Evolutionary conservation across 2,329 filamentous ascomycete genomes (phyloP).

Genomic region (Massarina eburnea): DNA sequence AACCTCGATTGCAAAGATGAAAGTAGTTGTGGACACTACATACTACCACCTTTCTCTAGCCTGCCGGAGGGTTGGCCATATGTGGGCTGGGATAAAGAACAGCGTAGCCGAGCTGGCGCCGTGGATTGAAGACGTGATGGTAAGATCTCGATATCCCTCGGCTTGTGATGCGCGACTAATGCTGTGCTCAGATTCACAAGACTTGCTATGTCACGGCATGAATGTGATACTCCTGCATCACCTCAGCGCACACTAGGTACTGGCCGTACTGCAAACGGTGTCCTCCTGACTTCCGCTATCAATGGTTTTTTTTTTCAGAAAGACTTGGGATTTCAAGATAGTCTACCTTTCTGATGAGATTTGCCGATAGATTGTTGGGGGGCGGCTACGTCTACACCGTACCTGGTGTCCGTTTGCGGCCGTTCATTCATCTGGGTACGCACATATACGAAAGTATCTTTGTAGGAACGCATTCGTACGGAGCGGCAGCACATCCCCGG

Average conservation of each 20-base stretch:
- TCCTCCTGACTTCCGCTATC: neutral
- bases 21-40: conserved; percentile 60
- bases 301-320: no score
- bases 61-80: conserved; percentile 65
- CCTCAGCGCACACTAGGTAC: neutral
- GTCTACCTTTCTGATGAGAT: no score
- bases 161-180: neutral
- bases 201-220: neutral
- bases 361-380: no score
- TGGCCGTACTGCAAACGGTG: neutral
- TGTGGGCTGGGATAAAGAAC: conserved; percentile 54
- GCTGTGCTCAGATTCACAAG: no score
- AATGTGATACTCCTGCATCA: neutral
- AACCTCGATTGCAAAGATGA: conserved; percentile 45
- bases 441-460: no score
- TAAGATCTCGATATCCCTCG: neutral
- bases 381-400: no score
- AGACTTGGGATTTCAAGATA: no score
- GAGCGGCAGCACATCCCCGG: no score
- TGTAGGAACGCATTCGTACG: no score
- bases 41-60: conserved; percentile 58
- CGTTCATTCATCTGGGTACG: no score
- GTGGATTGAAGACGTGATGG: conserved; percentile 18
- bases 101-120: conserved; percentile 21
- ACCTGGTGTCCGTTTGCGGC: no score